Base-by-base conservation (phyloP, 306 rosid genomes). In the Amphicarpaea edgeworthii region DNA sequence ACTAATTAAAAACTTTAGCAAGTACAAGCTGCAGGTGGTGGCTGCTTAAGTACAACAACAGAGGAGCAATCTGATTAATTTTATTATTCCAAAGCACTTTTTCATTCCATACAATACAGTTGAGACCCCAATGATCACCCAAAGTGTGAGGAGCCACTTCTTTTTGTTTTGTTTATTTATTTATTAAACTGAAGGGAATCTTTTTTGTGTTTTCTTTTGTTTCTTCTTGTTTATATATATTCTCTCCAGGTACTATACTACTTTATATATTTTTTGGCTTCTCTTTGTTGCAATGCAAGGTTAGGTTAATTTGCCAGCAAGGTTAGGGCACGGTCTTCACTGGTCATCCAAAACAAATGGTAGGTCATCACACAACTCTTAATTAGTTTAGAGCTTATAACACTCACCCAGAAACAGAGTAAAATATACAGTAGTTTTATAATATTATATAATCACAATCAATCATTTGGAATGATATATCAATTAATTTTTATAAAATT, bases 51-150 rank as follows among this genome's bases (percentile, higher is more conserved):
- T 42, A 65, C 58, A 54, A 55, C 70, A 79, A 64, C 47, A 34
- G 14, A 19, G 46, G 40, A 14, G 80, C 76, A 57, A 80, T 54
- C 75, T 32, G 8, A 28, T 53, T 40, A 24, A 26, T 58, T 58
- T 73, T 73, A 53, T 21, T 45, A 55, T 45, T 73, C 57, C 40
- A 55, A 64, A 67, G 68, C 75, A 67, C 17, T 64, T n/a, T n/a
- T n/a, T n/a, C n/a, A n/a, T 24, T 72, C 50, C 30, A 15, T 50
- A 53, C 3, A 49, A 51, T 16, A 34, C 12, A 53, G 55, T 72
- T 50, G 80, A 78, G 68, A 74, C 77, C 72, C 72, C 55, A 82
- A 83, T 78, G 86, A 83, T 79, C 78, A 34, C 70, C 86, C 83
- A 32, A 57, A 58, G 46, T 79, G 53, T 68, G 81, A 80, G 83